These are phyloP conservation scores for Linnemannia exigua DNA, from an alignment of 192 early-diverging fungal genomes.

Conservation along the genomic window DNA sequence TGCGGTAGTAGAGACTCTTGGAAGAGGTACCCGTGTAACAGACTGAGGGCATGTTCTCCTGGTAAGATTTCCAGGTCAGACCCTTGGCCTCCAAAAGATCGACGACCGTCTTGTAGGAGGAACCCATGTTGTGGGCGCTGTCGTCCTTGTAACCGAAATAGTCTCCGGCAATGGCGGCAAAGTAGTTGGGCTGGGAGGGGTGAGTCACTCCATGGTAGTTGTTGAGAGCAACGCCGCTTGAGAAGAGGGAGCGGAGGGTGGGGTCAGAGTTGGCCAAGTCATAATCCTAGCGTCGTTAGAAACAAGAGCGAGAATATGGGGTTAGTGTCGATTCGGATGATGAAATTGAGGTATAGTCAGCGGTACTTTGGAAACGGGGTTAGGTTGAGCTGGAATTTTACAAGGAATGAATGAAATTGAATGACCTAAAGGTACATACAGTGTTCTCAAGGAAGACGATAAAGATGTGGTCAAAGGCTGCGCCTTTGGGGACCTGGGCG, in stretches of 20 bases:
- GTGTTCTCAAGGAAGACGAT: conserved; percentile 42
- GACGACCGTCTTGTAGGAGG: conserved; percentile 55
- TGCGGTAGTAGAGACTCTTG: conserved; percentile 64
- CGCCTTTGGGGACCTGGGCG: conserved; percentile 23
- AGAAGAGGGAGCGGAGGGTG: neutral
- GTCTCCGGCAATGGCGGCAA: conserved; percentile 68
- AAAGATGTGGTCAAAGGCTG: conserved; percentile 37
- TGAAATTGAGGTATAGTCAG: no score
- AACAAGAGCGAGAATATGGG: neutral
- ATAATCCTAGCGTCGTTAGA: conserved; percentile 11
- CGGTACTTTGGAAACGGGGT: no score
- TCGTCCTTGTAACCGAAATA: conserved; percentile 63
- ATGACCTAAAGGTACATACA: neutral
- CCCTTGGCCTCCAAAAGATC: conserved; percentile 69
- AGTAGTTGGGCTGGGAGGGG: conserved; percentile 83
- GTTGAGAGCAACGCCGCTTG: conserved; percentile 64
- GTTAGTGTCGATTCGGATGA: neutral
- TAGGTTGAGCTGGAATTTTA: neutral
- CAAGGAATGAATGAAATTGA: neutral
- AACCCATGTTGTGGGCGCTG: conserved; percentile 57
- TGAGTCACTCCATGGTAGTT: conserved; percentile 71
- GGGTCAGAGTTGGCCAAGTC: conserved; percentile 18
- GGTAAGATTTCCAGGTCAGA: conserved; percentile 75
- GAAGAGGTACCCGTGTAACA: conserved; percentile 35
- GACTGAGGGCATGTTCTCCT: conserved; percentile 71